Percentiles rank a stretch among this genome's conserved stretches.
Evolutionary conservation across 129 eudicot genomes (phyloP).

Genomic region (Silybum marianum): DNA sequence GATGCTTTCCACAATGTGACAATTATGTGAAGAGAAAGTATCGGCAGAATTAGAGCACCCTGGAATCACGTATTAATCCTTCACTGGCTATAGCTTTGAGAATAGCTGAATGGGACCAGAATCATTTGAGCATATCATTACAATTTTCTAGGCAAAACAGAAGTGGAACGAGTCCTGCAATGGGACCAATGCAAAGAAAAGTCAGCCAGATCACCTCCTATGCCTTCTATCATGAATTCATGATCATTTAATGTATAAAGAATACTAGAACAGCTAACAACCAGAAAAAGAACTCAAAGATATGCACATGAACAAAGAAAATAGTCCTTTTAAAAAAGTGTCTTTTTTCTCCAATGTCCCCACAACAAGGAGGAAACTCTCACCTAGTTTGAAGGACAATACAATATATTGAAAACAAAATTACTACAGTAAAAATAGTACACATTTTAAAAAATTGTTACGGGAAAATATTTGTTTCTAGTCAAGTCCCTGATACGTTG

Average conservation of each 20-base stretch:
- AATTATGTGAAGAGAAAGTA: not conserved
- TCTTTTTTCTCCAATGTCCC: not conserved
- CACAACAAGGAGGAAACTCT: not conserved
- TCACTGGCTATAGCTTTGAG: slow-evolving; percentile 11
- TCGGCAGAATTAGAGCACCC: not conserved
- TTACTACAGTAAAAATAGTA: not conserved
- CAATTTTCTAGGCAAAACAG: slow-evolving; percentile 1
- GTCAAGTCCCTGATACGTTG: not conserved
- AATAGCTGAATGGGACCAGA: slow-evolving; percentile 10
- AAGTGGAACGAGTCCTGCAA: slow-evolving; percentile 35
- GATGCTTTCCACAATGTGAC: not conserved
- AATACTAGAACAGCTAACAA: slow-evolving; percentile 21
- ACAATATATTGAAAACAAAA: slow-evolving; percentile 1
- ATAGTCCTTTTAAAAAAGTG: slow-evolving; percentile 6
- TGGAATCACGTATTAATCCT: slow-evolving; percentile 2
- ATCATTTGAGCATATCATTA: not conserved
- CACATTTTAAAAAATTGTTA: not conserved
- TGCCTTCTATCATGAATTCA: slow-evolving; percentile 18
- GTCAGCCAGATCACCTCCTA: slow-evolving; percentile 19
- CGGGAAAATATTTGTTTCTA: not conserved
- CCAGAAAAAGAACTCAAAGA: not conserved
- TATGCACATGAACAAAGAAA: slow-evolving; percentile 10
- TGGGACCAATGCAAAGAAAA: slow-evolving; percentile 18
- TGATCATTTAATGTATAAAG: slow-evolving; percentile 12
- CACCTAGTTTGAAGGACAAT: not conserved